Conservation (phyloP, 2,329 filamentous ascomycete species). For the Fusarium algeriense region DNA sequence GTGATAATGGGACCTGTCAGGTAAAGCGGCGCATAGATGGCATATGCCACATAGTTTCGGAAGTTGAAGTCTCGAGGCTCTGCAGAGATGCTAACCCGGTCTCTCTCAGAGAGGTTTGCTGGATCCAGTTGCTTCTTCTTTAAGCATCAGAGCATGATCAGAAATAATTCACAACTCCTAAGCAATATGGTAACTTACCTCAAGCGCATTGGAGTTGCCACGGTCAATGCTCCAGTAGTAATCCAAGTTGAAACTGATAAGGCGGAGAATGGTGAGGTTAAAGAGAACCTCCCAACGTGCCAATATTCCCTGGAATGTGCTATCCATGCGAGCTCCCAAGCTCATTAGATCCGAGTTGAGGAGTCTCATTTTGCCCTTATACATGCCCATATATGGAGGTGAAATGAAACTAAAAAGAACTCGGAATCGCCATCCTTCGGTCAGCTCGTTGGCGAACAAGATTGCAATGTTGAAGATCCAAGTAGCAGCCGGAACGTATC, state of each 20-base stretch:
- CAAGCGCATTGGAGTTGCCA: conserved; percentile 73
- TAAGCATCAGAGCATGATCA: conserved; percentile 67
- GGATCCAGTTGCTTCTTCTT: conserved; percentile 99
- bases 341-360: conserved; percentile 61
- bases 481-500: conserved; percentile 78
- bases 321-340: conserved; percentile 81
- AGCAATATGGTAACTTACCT: conserved; percentile 72
- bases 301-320: conserved; percentile 80
- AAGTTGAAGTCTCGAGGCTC: conserved; percentile 78
- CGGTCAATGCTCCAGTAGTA: conserved; percentile 90
- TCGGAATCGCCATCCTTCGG: conserved; percentile 79
- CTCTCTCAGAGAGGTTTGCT: conserved; percentile 85
- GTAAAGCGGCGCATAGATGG: conserved; percentile 93
- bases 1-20: conserved; percentile 93
- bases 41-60: conserved; percentile 89
- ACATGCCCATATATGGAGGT: conserved; percentile 51
- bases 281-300: conserved; percentile 96
- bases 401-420: conserved; percentile 68
- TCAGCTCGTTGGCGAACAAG: conserved; percentile 91
- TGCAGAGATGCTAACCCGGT: conserved; percentile 84
- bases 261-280: conserved; percentile 90
- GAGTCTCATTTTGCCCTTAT: conserved; percentile 26
- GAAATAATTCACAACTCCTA: conserved; percentile 12
- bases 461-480: conserved; percentile 91
- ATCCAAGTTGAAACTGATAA: conserved; percentile 97